Percentiles rank a stretch among this genome's conserved stretches.
These are phyloP conservation scores for Exutisphaerella laricina DNA, from an alignment of 2,329 filamentous ascomycete species.

Conservation along the genomic window DNA sequence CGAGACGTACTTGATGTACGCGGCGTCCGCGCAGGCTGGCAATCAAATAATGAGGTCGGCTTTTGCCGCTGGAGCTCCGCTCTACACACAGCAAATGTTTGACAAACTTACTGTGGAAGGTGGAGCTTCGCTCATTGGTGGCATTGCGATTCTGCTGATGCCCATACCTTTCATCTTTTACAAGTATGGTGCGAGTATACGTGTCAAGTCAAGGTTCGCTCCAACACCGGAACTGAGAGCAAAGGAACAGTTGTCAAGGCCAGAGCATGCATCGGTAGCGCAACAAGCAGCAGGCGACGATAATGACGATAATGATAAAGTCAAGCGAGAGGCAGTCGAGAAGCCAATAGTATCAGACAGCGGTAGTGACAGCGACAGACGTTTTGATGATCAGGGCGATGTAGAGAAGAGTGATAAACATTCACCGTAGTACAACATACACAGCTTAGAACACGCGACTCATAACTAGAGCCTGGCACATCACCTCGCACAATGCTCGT, in stretches of 20 bases:
- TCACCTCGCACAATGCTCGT: too few relatives aligned
- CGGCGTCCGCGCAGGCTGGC: conserved; percentile 28
- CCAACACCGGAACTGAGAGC: conserved; percentile 3
- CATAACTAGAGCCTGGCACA: too few relatives aligned
- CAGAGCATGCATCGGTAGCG: too few relatives aligned
- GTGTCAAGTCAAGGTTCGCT: conserved; percentile 15
- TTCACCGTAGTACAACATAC: too few relatives aligned
- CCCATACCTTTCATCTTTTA: conserved; percentile 28
- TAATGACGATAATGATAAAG: too few relatives aligned
- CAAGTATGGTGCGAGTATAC: conserved; percentile 14
- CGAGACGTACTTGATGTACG: conserved; percentile 42
- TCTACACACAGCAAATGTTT: conserved; percentile 32
- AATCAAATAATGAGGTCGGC: conserved; percentile 29
- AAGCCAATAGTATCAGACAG: too few relatives aligned
- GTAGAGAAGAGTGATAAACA: too few relatives aligned
- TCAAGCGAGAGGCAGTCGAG: too few relatives aligned
- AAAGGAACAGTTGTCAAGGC: not conserved
- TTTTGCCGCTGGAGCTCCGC: conserved; percentile 27
- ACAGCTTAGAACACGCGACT: too few relatives aligned
- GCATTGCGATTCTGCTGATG: conserved; percentile 35
- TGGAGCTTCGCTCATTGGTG: conserved; percentile 40
- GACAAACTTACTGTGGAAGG: conserved; percentile 29
- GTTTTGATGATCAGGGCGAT: too few relatives aligned
- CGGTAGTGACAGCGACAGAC: too few relatives aligned
- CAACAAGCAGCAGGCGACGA: too few relatives aligned